Percentiles rank a stretch among this genome's conserved stretches.
Evolutionary conservation across 1,284 basidiomycete species (phyloP).

Genomic region (Rhodotorula sp.): DNA sequence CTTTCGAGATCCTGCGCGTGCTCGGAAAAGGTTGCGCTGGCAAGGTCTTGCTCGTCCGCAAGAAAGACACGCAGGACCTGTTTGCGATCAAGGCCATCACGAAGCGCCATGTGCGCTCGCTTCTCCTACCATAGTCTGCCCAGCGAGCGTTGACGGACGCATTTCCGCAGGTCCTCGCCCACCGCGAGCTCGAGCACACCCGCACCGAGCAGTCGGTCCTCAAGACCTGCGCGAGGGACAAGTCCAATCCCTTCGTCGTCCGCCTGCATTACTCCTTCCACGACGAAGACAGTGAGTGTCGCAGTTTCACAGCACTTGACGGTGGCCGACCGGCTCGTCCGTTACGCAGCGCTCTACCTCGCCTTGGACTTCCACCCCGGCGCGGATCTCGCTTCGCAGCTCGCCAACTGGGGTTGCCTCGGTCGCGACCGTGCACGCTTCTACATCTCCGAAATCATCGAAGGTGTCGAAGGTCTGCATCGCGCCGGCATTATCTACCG

Average conservation of each 20-base stretch:
- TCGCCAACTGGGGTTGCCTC: slow-evolving; percentile 87
- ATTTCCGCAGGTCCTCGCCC: slow-evolving; percentile 73
- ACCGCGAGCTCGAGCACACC: slow-evolving; percentile 92
- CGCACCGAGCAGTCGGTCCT: slow-evolving; percentile 90
- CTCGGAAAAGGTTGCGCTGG: slow-evolving; percentile 95
- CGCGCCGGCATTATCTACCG: slow-evolving; percentile 62
- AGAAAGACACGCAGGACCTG: slow-evolving; percentile 66
- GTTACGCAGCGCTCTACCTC: slow-evolving; percentile 62
- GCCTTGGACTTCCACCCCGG: slow-evolving; percentile 96
- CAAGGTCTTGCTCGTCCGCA: slow-evolving; percentile 58
- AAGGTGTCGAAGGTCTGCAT: slow-evolving; percentile 88
- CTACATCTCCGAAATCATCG: slow-evolving; percentile 89
- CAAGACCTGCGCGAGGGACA: slow-evolving; percentile 69
- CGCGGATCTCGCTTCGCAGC: slow-evolving; percentile 92
- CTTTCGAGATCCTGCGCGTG: slow-evolving; percentile 95
- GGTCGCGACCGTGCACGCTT: slow-evolving; percentile 90
- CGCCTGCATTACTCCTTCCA: slow-evolving; percentile 95
- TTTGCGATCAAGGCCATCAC: slow-evolving; percentile 96
- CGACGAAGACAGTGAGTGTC: slow-evolving; percentile 76
- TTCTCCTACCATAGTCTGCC: too few species aligned
- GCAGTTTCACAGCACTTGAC: too few species aligned
- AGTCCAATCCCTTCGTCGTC: slow-evolving; percentile 83
- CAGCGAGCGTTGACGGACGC: neutral
- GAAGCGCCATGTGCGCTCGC: slow-evolving; percentile 58
- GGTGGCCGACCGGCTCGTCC: too few species aligned